A percentile compares a stretch with the other conserved stretches of the same genome.
These are phyloP conservation scores for Nothophoma quercina DNA, from an alignment of 2,329 filamentous ascomycete species.

Conservation along the genomic window DNA sequence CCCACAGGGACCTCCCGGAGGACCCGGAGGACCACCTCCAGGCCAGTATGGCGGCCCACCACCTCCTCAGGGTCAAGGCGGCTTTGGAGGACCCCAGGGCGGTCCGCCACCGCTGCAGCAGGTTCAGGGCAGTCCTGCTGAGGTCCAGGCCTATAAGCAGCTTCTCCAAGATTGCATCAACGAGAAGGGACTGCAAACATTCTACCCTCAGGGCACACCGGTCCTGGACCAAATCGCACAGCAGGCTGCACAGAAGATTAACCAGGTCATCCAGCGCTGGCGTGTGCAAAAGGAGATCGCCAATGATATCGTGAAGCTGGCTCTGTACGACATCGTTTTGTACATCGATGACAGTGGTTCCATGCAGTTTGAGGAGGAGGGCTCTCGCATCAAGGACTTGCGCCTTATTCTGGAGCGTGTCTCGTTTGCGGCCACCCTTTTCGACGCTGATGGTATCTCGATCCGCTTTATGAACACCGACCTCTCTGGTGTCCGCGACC, in stretches of 20 bases:
- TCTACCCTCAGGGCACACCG: constrained; percentile 65
- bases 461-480: constrained; percentile 75
- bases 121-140: constrained; percentile 56
- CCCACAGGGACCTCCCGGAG: constrained; percentile 32
- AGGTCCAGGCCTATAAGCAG: constrained; percentile 64
- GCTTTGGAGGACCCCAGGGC: constrained; percentile 30
- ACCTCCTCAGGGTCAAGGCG: constrained; percentile 34
- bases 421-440: constrained; percentile 70
- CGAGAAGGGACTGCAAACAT: constrained; percentile 65
- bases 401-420: constrained; percentile 70
- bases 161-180: constrained; percentile 64
- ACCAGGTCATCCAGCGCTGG: constrained; percentile 65
- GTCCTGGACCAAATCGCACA: constrained; percentile 60
- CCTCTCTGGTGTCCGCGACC: constrained; percentile 39
- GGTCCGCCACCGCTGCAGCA: constrained; percentile 46
- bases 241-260: constrained; percentile 59
- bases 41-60: constrained; percentile 46
- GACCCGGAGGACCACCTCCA: constrained; percentile 42
- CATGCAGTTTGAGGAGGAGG: constrained; percentile 73
- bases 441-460: constrained; percentile 72
- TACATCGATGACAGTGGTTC: constrained; percentile 75
- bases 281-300: constrained; percentile 66
- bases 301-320: constrained; percentile 68
- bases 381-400: constrained; percentile 71
- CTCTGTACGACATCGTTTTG: constrained; percentile 68